Base-by-base conservation (phyloP, 768 basidiomycete species). In the Austroboletus festivus region DNA sequence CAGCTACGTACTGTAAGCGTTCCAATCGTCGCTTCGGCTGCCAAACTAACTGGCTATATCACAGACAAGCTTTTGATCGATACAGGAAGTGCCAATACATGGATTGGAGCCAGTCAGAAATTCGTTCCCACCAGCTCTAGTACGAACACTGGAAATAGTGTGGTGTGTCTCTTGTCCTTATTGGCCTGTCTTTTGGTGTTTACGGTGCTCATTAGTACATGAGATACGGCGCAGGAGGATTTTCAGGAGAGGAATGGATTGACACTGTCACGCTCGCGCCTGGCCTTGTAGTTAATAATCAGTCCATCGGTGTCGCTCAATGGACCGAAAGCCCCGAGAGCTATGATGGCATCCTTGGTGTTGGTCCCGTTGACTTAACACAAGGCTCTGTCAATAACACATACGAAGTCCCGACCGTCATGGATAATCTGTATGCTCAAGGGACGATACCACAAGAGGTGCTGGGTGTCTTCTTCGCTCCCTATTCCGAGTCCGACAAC, bases 311-410 rank as follows among this genome's bases (percentile, higher is more conserved):
- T 11, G 68, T 68, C 37, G 73, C 75, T 1, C 40, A 52, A 2
- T 43, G 31, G 10, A 38, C 61, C 13, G 0, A 15, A 1, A 70
- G 67, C 12, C 63, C 69, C 28, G 13, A 47, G 15, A 67, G 54
- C 16, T 56, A 74, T 10, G 73, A 75, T 31, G 75, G 75, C 8
- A 70, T 75, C 41, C 64, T 76, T 10, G 57, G 75, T 58, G 38
- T 59, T 10, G 64, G 73, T 16, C 74, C 74, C 3, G 39, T 45
- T 5, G 67, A 63, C 48, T 51, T 74, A 34, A 74, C 73, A 0
- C n/a, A 42, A 1, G 64, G 58, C 46, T 58, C 61, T 2, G 41
- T 63, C 5, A 53, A 40, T 38, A 51, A 54, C 19, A 3, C 35
- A 1, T 24, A 24, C 3, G 26, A 33, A 10, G 57, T 71, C 13